Base-by-base conservation (phyloP, 441 rosid species). In the Sinapis alba region DNA sequence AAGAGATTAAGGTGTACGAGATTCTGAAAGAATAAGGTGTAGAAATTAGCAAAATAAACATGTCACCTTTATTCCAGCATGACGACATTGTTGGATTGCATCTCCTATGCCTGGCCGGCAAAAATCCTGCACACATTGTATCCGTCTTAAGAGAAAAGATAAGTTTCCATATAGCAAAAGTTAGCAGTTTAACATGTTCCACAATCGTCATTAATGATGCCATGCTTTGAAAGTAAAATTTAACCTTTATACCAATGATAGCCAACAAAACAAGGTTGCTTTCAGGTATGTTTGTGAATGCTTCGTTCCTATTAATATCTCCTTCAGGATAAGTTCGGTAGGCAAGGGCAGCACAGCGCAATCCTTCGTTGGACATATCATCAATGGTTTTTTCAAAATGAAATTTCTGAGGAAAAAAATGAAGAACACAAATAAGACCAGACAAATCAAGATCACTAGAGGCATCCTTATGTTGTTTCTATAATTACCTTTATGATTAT, bases 221-320 rank as follows among this genome's bases (percentile, higher is more conserved):
- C 57, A 51, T 51, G 12, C n/a, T n/a, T 51, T 51, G 57, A 10
- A 54, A 20, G 27, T 7, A 54, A 20, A 51, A 54, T 20, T 20
- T 56, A 12, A 57, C 62, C 62, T 57, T 13, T 57, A 57, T 57
- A 57, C 62, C 62, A 57, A 57, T 57, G 62, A 57, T 57, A 57
- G 32, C 62, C 62, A 13, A 24, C 15, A 57, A 12, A 15, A 57
- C 62, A 7, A 57, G 62, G 62, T 24, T 57, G 62, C 18, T 57
- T 13, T 57, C 62, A 57, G 32, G 62, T 57, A 6, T 24, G 32
- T 57, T 24, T 57, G 47, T 13, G 61, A 56, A 56, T 23, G 16
- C 30, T 23, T 56, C 30, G 30, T 56, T 23, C 60, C 16, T 56
- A 12, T 23, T 8, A 56, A 56, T 56, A 23, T 56, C 61, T 56